Evolutionary conservation across 1,284 basidiomycete genomes (phyloP).

Genomic region (Schizophyllum commune): DNA sequence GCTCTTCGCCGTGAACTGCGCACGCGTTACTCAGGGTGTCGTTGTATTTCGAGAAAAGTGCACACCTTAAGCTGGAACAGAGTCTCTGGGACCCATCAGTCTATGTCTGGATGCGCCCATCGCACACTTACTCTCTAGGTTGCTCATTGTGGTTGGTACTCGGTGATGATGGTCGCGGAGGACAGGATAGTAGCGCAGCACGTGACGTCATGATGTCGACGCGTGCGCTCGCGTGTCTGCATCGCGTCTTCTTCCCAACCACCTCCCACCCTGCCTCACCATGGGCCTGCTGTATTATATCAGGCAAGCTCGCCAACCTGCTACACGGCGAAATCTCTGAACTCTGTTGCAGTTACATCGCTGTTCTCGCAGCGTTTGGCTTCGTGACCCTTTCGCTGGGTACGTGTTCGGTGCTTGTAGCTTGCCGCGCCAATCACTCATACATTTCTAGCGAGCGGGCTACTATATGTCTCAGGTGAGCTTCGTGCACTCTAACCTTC

Average conservation of each 20-base stretch:
- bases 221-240: not conserved
- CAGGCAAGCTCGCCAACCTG: conserved; percentile 27
- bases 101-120: conserved; percentile 17
- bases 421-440: conserved; percentile 7
- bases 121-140: conserved; percentile 73
- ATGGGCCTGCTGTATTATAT: conserved; percentile 48
- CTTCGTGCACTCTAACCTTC: not conserved
- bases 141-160: conserved; percentile 55
- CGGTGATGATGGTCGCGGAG: not conserved
- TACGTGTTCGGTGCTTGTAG: conserved; percentile 16
- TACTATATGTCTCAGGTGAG: conserved; percentile 71
- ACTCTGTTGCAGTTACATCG: conserved; percentile 46
- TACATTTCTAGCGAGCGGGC: conserved; percentile 66
- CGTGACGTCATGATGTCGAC: conserved; percentile 2
- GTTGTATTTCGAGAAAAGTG: conserved; percentile 1
- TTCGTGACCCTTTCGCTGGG: conserved; percentile 79
- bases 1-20: conserved; percentile 91
- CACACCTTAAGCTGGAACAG: conserved; percentile 90
- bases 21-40: conserved; percentile 13
- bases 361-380: conserved; percentile 60
- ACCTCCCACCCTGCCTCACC: conserved; percentile 2
- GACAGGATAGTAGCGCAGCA: not conserved
- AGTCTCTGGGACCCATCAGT: conserved; percentile 54
- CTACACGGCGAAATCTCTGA: not conserved
- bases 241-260: conserved; percentile 9